Conservation (phyloP, 306 rosid genomes). For the Pyrus bretschneideri region DNA sequence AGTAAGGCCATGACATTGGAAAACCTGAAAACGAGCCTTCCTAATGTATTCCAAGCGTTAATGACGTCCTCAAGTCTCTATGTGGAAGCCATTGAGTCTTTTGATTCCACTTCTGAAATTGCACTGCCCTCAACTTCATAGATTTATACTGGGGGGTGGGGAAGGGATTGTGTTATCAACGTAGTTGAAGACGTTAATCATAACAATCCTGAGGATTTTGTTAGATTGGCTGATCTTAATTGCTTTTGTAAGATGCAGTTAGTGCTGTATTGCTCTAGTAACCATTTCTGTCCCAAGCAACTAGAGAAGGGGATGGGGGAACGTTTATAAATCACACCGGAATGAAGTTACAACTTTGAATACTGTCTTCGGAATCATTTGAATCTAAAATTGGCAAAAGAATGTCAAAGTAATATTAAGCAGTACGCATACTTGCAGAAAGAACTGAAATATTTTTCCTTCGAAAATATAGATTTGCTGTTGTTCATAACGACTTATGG, state of each 20-base stretch:
- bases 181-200: neutral
- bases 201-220: neutral
- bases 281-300: neutral
- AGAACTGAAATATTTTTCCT: no score
- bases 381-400: neutral
- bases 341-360: neutral
- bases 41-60: constrained; percentile 55
- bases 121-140: no score
- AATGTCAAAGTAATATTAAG: no score
- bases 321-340: neutral
- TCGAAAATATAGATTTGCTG: no score
- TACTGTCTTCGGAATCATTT: neutral
- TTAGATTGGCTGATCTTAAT: neutral
- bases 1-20: constrained; percentile 48
- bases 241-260: neutral
- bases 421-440: no score
- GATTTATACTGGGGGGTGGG: neutral
- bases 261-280: neutral
- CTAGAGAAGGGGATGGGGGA: neutral
- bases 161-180: no score
- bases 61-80: constrained; percentile 52
- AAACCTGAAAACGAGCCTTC: constrained; percentile 56
- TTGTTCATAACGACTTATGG: neutral
- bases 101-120: neutral
- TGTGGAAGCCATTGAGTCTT: constrained; percentile 47